Conservation (phyloP, 2,329 filamentous ascomycete species). For the Spiromastix sp. region DNA sequence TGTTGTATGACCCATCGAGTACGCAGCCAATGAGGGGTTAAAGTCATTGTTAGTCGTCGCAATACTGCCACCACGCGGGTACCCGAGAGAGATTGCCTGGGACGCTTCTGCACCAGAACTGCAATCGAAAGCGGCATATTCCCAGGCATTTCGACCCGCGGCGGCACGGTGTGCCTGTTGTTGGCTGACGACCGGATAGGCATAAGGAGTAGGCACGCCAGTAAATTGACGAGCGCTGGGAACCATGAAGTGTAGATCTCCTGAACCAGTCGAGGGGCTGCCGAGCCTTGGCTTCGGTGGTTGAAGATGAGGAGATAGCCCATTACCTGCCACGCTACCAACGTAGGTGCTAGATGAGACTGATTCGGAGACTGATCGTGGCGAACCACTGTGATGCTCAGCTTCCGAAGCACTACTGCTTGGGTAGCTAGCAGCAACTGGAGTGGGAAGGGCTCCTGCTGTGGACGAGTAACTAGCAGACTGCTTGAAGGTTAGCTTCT, state of each 20-base stretch:
- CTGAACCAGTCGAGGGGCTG: slow-evolving; percentile 16
- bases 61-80: slow-evolving; percentile 14
- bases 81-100: no score
- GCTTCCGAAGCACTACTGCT: slow-evolving; percentile 38
- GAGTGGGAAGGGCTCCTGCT: slow-evolving; percentile 35
- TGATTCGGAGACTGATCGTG: slow-evolving; percentile 38
- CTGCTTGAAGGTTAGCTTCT: slow-evolving; percentile 28
- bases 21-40: slow-evolving; percentile 18
- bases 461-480: slow-evolving; percentile 61
- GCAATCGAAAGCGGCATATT: slow-evolving; percentile 25
- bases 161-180: slow-evolving; percentile 22
- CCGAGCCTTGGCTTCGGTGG: slow-evolving; percentile 16
- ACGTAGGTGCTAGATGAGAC: slow-evolving; percentile 35
- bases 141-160: slow-evolving; percentile 26
- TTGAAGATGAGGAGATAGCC: slow-evolving; percentile 34
- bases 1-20: slow-evolving; percentile 21
- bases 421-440: slow-evolving; percentile 28
- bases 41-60: slow-evolving; percentile 2
- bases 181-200: slow-evolving; percentile 24
- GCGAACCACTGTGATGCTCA: slow-evolving; percentile 38
- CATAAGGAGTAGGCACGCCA: slow-evolving; percentile 19
- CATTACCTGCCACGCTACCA: slow-evolving; percentile 30
- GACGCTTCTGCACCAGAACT: slow-evolving; percentile 15
- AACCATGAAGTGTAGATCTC: slow-evolving; percentile 29
- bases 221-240: slow-evolving; percentile 23